Evolutionary conservation across 2,329 filamentous ascomycete species (phyloP).

Genomic region (Verruconis gallopava): DNA sequence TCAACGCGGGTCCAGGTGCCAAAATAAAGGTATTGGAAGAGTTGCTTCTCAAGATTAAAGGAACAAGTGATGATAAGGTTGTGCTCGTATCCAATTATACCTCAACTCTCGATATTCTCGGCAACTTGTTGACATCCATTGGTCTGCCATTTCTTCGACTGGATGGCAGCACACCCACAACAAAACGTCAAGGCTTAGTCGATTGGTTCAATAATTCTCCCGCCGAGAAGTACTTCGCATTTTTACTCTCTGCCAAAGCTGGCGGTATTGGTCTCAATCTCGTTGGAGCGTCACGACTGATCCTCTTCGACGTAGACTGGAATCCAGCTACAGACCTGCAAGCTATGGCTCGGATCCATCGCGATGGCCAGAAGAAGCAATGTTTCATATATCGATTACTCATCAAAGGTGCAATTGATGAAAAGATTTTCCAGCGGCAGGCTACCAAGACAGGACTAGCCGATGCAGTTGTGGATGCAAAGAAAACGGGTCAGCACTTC

Average conservation of each 20-base stretch:
- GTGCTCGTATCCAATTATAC: constrained; percentile 69
- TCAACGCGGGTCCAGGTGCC: constrained; percentile 40
- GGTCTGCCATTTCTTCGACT: constrained; percentile 52
- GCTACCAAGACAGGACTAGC: constrained; percentile 58
- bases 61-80: constrained; percentile 49
- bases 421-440: constrained; percentile 64
- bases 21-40: constrained; percentile 57
- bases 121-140: constrained; percentile 45
- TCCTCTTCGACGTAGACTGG: constrained; percentile 66
- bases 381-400: constrained; percentile 59
- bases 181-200: constrained; percentile 54
- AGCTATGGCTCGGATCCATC: constrained; percentile 62
- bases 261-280: constrained; percentile 59
- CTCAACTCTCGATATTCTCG: constrained; percentile 55
- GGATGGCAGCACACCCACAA: constrained; percentile 51
- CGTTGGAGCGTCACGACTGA: constrained; percentile 54
- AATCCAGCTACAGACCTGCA: constrained; percentile 62
- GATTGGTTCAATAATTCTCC: constrained; percentile 54
- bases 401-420: constrained; percentile 55
- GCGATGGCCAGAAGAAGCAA: constrained; percentile 55
- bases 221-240: constrained; percentile 47
- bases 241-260: constrained; percentile 59
- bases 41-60: constrained; percentile 47
- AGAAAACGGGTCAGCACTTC: constrained; percentile 47
- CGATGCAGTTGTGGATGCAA: constrained; percentile 58